phyloP scores from a whole-genome alignment of 2,329 filamentous ascomycete species.

The Apiospora rasikravindrae region DNA sequence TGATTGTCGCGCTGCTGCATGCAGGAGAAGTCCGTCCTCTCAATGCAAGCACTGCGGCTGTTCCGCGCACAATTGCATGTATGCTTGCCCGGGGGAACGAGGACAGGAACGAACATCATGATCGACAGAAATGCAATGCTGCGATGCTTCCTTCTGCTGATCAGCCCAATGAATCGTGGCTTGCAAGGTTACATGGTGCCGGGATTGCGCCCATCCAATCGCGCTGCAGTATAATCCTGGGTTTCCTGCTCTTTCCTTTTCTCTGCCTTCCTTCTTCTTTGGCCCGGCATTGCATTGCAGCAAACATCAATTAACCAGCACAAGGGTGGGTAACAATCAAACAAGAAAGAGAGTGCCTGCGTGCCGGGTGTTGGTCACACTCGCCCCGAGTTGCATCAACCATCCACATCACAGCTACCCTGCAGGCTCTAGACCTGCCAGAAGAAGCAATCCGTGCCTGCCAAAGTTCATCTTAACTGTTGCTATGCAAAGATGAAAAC shows the following conservation, averaged over 20 bases:
- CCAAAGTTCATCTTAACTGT: conserved; percentile 2
- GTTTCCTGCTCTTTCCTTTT: neutral
- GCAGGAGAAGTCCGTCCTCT: neutral
- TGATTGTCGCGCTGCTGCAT: neutral
- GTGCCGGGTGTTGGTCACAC: neutral
- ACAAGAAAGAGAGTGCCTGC: neutral
- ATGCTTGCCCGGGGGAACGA: neutral
- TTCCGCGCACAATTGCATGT: neutral
- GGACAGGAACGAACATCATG: neutral
- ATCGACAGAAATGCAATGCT: neutral
- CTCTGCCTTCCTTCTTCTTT: neutral
- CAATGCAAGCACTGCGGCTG: neutral
- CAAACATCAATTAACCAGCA: neutral
- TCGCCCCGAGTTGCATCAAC: neutral
- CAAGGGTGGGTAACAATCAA: neutral
- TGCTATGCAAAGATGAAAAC: neutral
- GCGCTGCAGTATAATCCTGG: neutral
- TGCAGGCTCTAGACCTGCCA: conserved; percentile 4
- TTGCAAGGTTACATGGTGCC: neutral
- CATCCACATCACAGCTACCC: neutral
- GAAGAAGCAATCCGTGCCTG: neutral
- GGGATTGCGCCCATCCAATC: neutral
- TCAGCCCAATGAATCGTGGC: neutral
- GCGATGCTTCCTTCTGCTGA: conserved; percentile 6
- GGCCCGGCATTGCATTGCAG: neutral